Base-by-base conservation (phyloP, 139 green algal species). In the Zygnema cylindricum region DNA sequence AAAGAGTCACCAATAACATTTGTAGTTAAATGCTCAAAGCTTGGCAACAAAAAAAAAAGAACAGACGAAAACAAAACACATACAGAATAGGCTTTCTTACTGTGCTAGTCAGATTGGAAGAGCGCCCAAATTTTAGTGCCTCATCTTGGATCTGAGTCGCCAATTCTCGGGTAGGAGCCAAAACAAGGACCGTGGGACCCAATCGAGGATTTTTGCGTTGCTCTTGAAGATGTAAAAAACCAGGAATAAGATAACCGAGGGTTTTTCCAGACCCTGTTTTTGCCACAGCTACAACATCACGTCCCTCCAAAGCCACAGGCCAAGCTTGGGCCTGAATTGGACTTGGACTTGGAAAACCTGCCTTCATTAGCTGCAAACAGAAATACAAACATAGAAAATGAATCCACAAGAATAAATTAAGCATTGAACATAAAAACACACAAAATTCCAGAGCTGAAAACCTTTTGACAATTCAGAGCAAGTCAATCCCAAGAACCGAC, bases 161-260 rank as follows among this genome's bases (percentile, higher is more conserved):
- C 76, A 99, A 94, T 95, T 99, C 96, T 33, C 96, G 94, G 30
- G 96, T 99, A 40, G 96, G 96, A 39, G 96, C 96, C 43, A 99
- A 92, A 2, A 98, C 88, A 39, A 92, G 84, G 40, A 85, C 69
- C 16, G 63, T 88, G 38, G 88, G 88, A 0, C 83, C 88, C 77
- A 86, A 43, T 39, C 95, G 93, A 0, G 94, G 86, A 88, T 97
- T 91, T 41, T 95, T 94, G 42, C 90, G 90, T 16, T 79, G 92
- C 3, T 89, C 84, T 40, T 95, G 88, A 82, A 97, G 95, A 93
- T 96, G 95, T 82, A 97, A 86, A 84, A 97, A 92, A 38, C 93
- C 95, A 0, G 96, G 96, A 41, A 97, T 89, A 43, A 98, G 92
- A 92, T 96, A 98, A 69, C 92, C 95, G 79, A 94, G 95, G 3